A percentile compares a stretch with the other conserved stretches of the same genome.
Conservation (phyloP, 768 basidiomycete species). For the Suillus lakei region DNA sequence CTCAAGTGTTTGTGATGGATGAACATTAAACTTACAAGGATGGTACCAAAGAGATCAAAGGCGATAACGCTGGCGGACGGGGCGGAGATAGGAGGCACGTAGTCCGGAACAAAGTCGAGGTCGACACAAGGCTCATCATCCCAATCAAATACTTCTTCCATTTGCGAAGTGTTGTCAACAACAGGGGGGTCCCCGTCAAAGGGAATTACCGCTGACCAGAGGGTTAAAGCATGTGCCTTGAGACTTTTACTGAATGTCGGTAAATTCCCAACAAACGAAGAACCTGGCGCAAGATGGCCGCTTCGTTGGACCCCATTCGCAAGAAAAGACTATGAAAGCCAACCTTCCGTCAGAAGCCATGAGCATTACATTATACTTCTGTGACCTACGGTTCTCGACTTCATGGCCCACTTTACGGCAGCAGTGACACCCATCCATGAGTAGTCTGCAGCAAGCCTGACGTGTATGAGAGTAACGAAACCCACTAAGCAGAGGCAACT, state of each 20-base stretch:
- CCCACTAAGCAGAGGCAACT: not conserved
- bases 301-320: not conserved
- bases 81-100: not conserved
- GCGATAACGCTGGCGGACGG: not conserved
- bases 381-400: not conserved
- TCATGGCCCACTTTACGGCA: slow-evolving; percentile 2
- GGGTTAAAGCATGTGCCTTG: not conserved
- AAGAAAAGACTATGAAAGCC: not conserved
- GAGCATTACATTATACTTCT: not conserved
- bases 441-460: slow-evolving; percentile 4
- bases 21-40: not conserved
- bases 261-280: not conserved
- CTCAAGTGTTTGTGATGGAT: not conserved
- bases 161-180: not conserved
- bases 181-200: slow-evolving; percentile 1
- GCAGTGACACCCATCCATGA: slow-evolving; percentile 7
- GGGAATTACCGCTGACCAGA: slow-evolving; percentile 1
- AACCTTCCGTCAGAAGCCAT: not conserved
- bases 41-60: slow-evolving; percentile 2
- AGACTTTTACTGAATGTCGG: not conserved
- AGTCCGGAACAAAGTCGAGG: not conserved
- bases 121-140: not conserved
- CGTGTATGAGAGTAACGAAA: not conserved
- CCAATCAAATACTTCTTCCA: slow-evolving; percentile 1
- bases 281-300: not conserved